Conservation (phyloP, 139 green algal genomes). For the Chlamydomonas incerta region DNA sequence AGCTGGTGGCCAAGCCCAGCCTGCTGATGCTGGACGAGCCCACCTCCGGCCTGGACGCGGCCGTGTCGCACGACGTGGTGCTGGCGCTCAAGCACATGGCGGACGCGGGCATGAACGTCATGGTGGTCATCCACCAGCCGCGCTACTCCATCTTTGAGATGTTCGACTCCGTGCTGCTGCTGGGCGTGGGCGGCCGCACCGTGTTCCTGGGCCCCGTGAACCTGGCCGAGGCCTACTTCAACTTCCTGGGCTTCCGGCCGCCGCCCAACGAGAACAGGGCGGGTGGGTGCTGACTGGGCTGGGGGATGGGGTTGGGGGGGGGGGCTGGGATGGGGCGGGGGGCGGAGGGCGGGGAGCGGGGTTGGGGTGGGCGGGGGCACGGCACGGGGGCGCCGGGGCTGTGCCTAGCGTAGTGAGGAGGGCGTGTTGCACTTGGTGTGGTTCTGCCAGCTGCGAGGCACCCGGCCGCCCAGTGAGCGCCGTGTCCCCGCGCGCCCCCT, state of each 20-base stretch:
- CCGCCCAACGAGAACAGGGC: conserved; percentile 21
- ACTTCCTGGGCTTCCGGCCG: conserved; percentile 37
- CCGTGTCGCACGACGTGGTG: conserved; percentile 41
- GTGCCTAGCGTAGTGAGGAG: no score
- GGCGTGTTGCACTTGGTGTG: no score
- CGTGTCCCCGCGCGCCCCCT: no score
- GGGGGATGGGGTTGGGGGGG: no score
- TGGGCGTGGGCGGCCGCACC: conserved; percentile 71
- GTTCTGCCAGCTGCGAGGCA: no score
- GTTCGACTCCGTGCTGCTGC: conserved; percentile 72
- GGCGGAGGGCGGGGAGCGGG: no score
- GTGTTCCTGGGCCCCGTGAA: conserved; percentile 67
- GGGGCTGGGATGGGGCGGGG: no score
- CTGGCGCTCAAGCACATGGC: conserved; percentile 10
- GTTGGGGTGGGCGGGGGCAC: no score
- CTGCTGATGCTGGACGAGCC: conserved; percentile 85
- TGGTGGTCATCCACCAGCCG: conserved; percentile 88
- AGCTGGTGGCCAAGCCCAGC: conserved; percentile 79
- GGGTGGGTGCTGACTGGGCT: neutral
- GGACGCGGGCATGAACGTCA: conserved; percentile 65
- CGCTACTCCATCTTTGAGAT: conserved; percentile 80
- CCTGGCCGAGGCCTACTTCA: conserved; percentile 30
- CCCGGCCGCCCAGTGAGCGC: no score
- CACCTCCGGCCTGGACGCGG: conserved; percentile 63
- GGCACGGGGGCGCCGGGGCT: no score